These are phyloP conservation scores for Russula abietina DNA, from an alignment of 768 basidiomycete genomes.

Conservation along the genomic window DNA sequence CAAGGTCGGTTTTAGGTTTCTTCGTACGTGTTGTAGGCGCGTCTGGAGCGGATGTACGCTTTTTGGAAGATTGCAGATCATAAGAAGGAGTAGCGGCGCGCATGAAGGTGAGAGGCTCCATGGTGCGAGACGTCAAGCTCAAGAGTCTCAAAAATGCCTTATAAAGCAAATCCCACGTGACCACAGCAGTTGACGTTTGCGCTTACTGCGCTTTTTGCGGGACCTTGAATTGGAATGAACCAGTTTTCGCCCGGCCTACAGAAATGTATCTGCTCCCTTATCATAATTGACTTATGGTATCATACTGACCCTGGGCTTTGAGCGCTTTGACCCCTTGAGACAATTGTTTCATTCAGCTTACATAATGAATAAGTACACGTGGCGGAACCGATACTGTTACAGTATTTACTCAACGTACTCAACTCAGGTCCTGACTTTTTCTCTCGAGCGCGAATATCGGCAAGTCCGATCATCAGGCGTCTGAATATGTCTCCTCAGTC, in stretches of 20 bases:
- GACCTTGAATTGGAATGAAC: no score
- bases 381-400: no score
- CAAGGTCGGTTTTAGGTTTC: not conserved
- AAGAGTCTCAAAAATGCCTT: no score
- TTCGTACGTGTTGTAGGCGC: not conserved
- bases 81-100: not conserved
- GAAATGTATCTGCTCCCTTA: no score
- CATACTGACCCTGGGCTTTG: no score
- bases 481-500: constrained; percentile 5
- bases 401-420: no score
- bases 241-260: no score
- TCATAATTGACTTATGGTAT: no score
- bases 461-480: not conserved
- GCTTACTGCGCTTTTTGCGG: no score
- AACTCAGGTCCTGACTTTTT: no score
- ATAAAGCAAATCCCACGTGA: not conserved
- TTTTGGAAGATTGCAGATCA: not conserved
- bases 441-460: not conserved
- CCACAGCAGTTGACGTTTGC: not conserved
- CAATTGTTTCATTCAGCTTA: not conserved
- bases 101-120: not conserved
- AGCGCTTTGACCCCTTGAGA: no score
- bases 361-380: not conserved
- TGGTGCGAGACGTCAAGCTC: not conserved
- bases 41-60: constrained; percentile 8